Percentiles rank a stretch among this genome's conserved stretches.
phyloP scores from a whole-genome alignment of 2,329 filamentous ascomycete genomes.

The Ilyonectria sp. region DNA sequence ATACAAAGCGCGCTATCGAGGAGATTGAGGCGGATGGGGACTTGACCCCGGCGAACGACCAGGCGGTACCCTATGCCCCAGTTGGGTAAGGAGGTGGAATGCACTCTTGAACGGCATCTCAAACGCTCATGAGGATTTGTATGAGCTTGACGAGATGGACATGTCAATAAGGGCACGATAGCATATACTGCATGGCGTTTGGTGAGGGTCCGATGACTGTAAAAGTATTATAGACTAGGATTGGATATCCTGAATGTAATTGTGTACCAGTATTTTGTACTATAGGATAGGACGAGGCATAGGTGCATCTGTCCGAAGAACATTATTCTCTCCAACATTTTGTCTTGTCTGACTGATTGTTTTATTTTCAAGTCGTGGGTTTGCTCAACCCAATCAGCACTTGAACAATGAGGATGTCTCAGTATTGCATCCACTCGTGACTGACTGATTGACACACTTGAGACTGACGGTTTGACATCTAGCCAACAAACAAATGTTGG shows the following conservation, averaged over 20 bases:
- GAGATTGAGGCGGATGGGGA: slow-evolving; percentile 17
- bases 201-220: not conserved
- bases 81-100: not conserved
- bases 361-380: no score
- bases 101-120: not conserved
- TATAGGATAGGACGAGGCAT: no score
- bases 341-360: no score
- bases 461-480: no score
- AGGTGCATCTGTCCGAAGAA: no score
- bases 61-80: not conserved
- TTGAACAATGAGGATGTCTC: no score
- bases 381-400: no score
- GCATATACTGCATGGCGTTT: slow-evolving; percentile 16
- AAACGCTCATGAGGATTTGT: no score
- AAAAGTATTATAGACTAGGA: slow-evolving; percentile 3
- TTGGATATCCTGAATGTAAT: not conserved
- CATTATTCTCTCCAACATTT: no score
- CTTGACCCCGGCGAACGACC: not conserved
- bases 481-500: no score
- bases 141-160: not conserved
- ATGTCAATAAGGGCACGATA: not conserved
- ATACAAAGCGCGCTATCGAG: slow-evolving; percentile 28
- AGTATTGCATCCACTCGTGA: no score
- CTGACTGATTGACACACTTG: no score
- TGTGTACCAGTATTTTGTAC: not conserved